Conservation (phyloP, 768 basidiomycete genomes). For the Serendipita indica region DNA sequence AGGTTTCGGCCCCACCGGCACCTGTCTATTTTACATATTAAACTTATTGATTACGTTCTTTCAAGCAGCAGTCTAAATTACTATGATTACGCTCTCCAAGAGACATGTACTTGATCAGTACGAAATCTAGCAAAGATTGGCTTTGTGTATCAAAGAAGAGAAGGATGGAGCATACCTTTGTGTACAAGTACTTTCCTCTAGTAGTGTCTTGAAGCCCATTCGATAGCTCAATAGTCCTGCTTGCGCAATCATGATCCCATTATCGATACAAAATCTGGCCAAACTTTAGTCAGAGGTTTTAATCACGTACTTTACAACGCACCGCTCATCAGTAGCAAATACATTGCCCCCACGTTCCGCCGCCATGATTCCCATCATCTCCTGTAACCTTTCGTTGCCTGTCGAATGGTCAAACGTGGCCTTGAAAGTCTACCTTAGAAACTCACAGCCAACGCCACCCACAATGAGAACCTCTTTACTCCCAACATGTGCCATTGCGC, state of each 20-base stretch:
- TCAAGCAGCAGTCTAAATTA: no score
- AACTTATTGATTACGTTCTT: no score
- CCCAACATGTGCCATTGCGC: constrained; percentile 97
- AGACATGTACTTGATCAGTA: constrained; percentile 84
- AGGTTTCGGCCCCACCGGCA: no score
- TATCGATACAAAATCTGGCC: constrained; percentile 96
- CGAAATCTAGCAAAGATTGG: constrained; percentile 47
- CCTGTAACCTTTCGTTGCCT: constrained; percentile 88
- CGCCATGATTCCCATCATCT: constrained; percentile 99
- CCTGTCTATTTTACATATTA: no score
- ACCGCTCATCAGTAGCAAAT: constrained; percentile 95
- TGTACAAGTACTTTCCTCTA: constrained; percentile 75
- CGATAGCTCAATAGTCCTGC: constrained; percentile 84
- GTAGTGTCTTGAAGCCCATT: constrained; percentile 71
- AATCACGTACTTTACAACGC: constrained; percentile 15
- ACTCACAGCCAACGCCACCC: constrained; percentile 97
- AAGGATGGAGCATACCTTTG: constrained; percentile 45
- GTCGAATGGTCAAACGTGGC: not conserved
- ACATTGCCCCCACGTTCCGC: constrained; percentile 73
- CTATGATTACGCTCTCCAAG: constrained; percentile 70
- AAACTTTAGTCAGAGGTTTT: not conserved
- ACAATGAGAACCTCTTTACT: constrained; percentile 94
- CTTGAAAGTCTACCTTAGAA: not conserved
- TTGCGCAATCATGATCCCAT: constrained; percentile 99
- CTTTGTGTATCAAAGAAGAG: constrained; percentile 2